phyloP scores from a whole-genome alignment of 1,139 yeast genomes.

The Torulaspora pretoriensis region DNA sequence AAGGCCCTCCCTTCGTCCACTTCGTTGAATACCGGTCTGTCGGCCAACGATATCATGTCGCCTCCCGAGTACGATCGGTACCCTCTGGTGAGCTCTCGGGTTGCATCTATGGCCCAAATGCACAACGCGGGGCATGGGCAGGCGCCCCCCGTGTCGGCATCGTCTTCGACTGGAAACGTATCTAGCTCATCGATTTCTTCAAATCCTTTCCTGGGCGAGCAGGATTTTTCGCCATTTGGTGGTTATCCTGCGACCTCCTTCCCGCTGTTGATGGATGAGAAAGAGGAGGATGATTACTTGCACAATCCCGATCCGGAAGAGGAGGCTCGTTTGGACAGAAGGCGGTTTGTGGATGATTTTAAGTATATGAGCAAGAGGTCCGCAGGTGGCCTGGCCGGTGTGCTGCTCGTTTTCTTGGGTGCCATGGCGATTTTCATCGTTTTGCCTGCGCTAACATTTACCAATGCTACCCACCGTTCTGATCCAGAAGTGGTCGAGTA shows the following conservation, averaged over 20 bases:
- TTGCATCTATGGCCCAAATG: slow-evolving; percentile 40
- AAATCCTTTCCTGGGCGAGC: slow-evolving; percentile 39
- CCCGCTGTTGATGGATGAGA: slow-evolving; percentile 81
- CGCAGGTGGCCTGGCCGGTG: slow-evolving; percentile 55
- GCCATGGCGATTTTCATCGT: slow-evolving; percentile 63
- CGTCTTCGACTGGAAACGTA: slow-evolving; percentile 26
- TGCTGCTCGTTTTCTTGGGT: slow-evolving; percentile 53
- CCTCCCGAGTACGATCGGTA: slow-evolving; percentile 59
- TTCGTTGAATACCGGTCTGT: slow-evolving; percentile 17
- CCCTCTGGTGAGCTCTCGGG: slow-evolving; percentile 51
- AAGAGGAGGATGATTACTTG: slow-evolving; percentile 85
- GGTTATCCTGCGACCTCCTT: slow-evolving; percentile 89
- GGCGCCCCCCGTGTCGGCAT: slow-evolving; percentile 11
- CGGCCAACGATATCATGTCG: slow-evolving; percentile 32
- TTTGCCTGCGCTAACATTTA: slow-evolving; percentile 68
- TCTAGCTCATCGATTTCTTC: slow-evolving; percentile 34
- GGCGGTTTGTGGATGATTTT: slow-evolving; percentile 56
- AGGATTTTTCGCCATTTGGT: slow-evolving; percentile 79
- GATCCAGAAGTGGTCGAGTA: slow-evolving; percentile 31
- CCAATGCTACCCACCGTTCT: slow-evolving; percentile 50
- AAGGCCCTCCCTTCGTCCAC: slow-evolving; percentile 16
- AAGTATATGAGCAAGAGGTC: slow-evolving; percentile 58
- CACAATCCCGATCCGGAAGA: slow-evolving; percentile 91
- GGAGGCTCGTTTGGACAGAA: slow-evolving; percentile 73
- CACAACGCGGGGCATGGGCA: slow-evolving; percentile 9